Evolutionary conservation across 2,329 filamentous ascomycete genomes (phyloP).

Genomic region (Chlorencoelia australis): DNA sequence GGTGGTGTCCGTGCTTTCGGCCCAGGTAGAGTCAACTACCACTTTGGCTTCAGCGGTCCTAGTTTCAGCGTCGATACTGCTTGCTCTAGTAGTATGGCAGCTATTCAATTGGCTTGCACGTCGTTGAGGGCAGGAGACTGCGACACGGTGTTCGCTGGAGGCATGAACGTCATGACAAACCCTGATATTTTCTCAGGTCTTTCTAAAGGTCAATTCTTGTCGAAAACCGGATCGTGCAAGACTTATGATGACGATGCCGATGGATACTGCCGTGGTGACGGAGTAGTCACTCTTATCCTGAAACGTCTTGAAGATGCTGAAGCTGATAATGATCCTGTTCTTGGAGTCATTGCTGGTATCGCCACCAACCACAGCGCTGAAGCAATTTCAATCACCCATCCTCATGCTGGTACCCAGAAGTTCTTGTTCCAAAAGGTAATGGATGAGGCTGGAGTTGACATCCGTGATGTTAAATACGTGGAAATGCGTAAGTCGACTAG

Average conservation of each 20-base stretch:
- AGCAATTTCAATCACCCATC: constrained; percentile 5
- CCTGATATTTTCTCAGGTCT: constrained; percentile 13
- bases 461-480: constrained; percentile 9
- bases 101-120: constrained; percentile 43
- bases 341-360: constrained; percentile 38
- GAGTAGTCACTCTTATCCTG: constrained; percentile 45
- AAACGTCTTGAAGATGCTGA: constrained; percentile 34
- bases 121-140: constrained; percentile 37
- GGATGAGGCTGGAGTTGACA: constrained; percentile 6
- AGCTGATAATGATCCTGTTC: constrained; percentile 45
- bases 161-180: constrained; percentile 28
- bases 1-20: constrained; percentile 21
- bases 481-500: too few species aligned
- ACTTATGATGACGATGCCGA: constrained; percentile 11
- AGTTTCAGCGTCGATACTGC: constrained; percentile 49
- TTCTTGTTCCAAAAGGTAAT: constrained; percentile 7
- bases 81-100: constrained; percentile 45
- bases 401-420: constrained; percentile 8
- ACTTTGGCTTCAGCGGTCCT: constrained; percentile 35
- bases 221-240: constrained; percentile 31
- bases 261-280: constrained; percentile 12
- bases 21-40: constrained; percentile 28
- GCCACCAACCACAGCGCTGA: constrained; percentile 39
- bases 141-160: constrained; percentile 31
- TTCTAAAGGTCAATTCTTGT: constrained; percentile 35